phyloP scores from a whole-genome alignment of 2,329 filamentous ascomycete species.

The Colletotrichum destructivum region DNA sequence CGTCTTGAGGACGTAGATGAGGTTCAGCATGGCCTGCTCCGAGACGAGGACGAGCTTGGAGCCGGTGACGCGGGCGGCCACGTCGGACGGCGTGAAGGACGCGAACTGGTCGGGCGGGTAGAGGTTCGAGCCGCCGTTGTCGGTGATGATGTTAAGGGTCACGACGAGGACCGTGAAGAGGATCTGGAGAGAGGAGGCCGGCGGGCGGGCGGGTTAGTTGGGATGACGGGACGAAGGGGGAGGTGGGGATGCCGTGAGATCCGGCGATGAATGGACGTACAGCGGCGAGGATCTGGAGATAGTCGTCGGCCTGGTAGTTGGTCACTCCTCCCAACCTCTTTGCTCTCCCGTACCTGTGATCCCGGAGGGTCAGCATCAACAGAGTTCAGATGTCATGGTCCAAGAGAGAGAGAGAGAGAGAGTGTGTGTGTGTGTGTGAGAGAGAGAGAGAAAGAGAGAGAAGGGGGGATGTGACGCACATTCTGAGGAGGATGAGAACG shows the following conservation, averaged over 20 bases:
- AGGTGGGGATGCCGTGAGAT: too few relatives aligned
- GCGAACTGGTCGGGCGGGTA: conserved; percentile 54
- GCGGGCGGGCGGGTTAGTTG: neutral
- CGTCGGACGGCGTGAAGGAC: conserved; percentile 50
- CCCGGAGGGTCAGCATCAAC: neutral
- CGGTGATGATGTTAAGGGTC: conserved; percentile 22
- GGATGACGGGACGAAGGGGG: neutral
- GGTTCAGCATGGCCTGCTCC: conserved; percentile 57
- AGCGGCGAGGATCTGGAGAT: conserved; percentile 35
- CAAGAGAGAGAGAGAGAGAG: neutral
- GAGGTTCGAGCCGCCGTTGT: conserved; percentile 51
- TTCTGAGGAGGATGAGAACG: conserved; percentile 15
- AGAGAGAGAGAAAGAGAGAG: too few relatives aligned
- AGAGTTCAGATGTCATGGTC: neutral
- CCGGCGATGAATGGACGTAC: neutral
- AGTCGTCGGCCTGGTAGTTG: conserved; percentile 30
- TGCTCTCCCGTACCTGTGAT: conserved; percentile 27
- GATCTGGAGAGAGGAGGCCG: neutral
- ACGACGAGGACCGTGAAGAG: conserved; percentile 27
- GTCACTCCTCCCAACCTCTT: conserved; percentile 15
- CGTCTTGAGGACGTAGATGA: conserved; percentile 53
- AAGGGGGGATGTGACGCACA: conserved; percentile 4
- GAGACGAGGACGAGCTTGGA: conserved; percentile 61
- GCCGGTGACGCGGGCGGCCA: conserved; percentile 58
- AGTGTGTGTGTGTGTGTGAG: too few relatives aligned